phyloP scores from a whole-genome alignment of 208 protist species.

The Strigomonas culicis region DNA sequence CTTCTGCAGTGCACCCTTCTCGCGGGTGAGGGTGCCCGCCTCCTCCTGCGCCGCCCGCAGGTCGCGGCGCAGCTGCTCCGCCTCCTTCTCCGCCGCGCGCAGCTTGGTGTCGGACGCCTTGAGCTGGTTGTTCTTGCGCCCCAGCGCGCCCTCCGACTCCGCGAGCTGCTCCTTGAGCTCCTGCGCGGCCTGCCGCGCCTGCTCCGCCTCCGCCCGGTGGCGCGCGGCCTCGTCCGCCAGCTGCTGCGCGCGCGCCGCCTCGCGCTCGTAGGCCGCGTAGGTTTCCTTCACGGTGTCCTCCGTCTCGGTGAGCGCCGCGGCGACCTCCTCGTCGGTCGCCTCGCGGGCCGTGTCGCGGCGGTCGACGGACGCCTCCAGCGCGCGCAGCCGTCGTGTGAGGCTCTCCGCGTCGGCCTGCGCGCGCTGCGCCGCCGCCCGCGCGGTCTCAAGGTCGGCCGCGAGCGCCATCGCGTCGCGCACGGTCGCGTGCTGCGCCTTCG shows the following conservation, averaged over 20 bases:
- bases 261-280: slow-evolving; percentile 38
- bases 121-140: slow-evolving; percentile 5
- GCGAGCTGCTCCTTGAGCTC: slow-evolving; percentile 7
- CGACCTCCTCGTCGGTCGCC: slow-evolving; percentile 30
- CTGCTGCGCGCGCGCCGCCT: slow-evolving; percentile 7
- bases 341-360: slow-evolving; percentile 31
- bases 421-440: slow-evolving; percentile 21
- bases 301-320: slow-evolving; percentile 48
- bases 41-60: not conserved
- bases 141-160: slow-evolving; percentile 5
- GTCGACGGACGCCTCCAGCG: slow-evolving; percentile 37
- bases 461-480: slow-evolving; percentile 17
- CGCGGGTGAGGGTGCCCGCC: not conserved
- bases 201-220: slow-evolving; percentile 4
- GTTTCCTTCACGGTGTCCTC: slow-evolving; percentile 49
- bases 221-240: slow-evolving; percentile 1
- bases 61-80: slow-evolving; percentile 4
- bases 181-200: slow-evolving; percentile 1
- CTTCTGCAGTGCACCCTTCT: slow-evolving; percentile 2
- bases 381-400: slow-evolving; percentile 22
- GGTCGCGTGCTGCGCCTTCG: slow-evolving; percentile 21
- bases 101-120: not conserved
- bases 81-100: slow-evolving; percentile 6
- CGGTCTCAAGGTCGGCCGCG: slow-evolving; percentile 21
- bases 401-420: slow-evolving; percentile 21